phyloP scores from a whole-genome alignment of 2,329 filamentous ascomycete genomes.

The Phaeosphaeriaceae sp. region DNA sequence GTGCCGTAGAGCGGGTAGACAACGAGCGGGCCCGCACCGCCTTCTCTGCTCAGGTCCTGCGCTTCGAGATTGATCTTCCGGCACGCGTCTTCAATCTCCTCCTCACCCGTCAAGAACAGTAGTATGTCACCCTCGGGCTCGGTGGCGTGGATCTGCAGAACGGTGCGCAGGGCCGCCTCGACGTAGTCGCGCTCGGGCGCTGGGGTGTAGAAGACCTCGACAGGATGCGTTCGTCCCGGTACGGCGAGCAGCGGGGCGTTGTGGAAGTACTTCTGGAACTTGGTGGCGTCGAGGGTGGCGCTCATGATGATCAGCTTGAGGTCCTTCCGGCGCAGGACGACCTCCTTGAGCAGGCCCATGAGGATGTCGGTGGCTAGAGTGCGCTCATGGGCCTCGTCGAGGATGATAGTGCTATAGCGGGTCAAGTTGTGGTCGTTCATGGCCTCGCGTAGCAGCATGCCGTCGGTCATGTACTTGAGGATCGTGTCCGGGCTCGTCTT shows the following conservation, averaged over 20 bases:
- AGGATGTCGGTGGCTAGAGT: slow-evolving; percentile 96
- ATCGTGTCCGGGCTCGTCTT: slow-evolving; percentile 84
- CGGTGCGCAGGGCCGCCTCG: slow-evolving; percentile 91
- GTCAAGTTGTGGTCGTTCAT: slow-evolving; percentile 87
- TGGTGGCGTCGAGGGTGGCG: slow-evolving; percentile 93
- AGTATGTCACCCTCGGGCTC: slow-evolving; percentile 93
- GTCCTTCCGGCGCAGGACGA: slow-evolving; percentile 82
- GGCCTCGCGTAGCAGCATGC: slow-evolving; percentile 96
- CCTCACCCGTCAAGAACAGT: slow-evolving; percentile 94
- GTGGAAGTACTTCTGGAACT: slow-evolving; percentile 97
- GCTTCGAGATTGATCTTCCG: slow-evolving; percentile 89
- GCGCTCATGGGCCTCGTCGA: slow-evolving; percentile 97
- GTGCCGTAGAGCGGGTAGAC: slow-evolving; percentile 96
- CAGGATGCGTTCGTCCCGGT: slow-evolving; percentile 91
- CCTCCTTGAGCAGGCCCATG: slow-evolving; percentile 94
- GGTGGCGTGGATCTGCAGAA: slow-evolving; percentile 93
- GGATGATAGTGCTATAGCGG: slow-evolving; percentile 94
- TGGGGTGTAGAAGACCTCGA: slow-evolving; percentile 98
- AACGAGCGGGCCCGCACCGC: slow-evolving; percentile 85
- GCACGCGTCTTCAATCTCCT: slow-evolving; percentile 97
- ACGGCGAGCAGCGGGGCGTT: slow-evolving; percentile 92
- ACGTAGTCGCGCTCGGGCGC: slow-evolving; percentile 97
- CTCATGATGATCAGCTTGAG: slow-evolving; percentile 96
- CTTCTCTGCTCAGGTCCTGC: slow-evolving; percentile 90
- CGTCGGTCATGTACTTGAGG: slow-evolving; percentile 99